A percentile compares a stretch with the other conserved stretches of the same genome.
Conservation (phyloP, 306 rosid species). For the Rosa lucieae region DNA sequence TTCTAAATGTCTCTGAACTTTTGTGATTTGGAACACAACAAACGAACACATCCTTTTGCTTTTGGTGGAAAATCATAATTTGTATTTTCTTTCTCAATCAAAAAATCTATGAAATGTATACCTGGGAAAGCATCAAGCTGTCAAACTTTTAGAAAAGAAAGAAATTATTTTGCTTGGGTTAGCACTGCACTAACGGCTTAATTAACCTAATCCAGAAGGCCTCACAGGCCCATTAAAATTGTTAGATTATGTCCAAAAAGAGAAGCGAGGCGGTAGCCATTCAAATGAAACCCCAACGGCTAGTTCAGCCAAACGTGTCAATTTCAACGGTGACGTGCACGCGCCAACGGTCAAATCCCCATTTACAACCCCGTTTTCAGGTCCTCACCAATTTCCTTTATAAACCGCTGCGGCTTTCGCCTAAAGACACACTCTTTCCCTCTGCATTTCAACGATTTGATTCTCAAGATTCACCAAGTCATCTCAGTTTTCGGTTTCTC, state of each 20-base stretch:
- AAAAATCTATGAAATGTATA: background rate
- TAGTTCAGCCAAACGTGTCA: constrained; percentile 32
- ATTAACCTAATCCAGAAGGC: background rate
- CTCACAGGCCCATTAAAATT: background rate
- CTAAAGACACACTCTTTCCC: background rate
- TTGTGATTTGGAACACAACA: background rate
- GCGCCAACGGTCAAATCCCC: constrained; percentile 83
- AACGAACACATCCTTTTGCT: background rate
- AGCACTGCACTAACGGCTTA: background rate
- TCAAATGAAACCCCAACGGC: constrained; percentile 57
- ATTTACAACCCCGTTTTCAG: constrained; percentile 20
- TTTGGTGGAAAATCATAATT: background rate
- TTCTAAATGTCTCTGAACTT: background rate
- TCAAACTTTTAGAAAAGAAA: background rate
- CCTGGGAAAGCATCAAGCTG: background rate
- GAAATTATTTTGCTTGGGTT: background rate
- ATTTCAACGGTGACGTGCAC: constrained; percentile 14
- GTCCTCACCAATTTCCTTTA: constrained; percentile 21
- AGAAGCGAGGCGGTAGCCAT: background rate
- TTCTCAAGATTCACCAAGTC: background rate
- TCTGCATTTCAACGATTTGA: background rate
- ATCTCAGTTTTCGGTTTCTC: background rate
- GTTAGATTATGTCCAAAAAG: background rate
- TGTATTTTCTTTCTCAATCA: background rate
- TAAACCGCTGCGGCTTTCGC: constrained; percentile 25